Evolutionary conservation across 2,329 filamentous ascomycete species (phyloP), one percentile per base, ranked within the genome.

Genomic region (Pestalotiopsis sp.): DNA sequence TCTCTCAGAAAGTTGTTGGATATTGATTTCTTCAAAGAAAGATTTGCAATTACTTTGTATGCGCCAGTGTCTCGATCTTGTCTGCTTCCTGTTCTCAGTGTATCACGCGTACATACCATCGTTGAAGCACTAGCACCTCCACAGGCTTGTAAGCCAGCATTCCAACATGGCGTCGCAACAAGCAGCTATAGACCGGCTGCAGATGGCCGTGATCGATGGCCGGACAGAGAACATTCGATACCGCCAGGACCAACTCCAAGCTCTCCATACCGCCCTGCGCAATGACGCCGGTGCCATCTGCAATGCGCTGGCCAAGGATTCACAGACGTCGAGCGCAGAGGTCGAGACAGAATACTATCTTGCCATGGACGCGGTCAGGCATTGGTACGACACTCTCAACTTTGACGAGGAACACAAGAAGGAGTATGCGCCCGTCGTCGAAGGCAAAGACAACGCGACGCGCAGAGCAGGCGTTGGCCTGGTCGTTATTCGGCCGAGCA

Each of bases 231-330:
- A 80, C 68, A 75, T 78, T 27, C 74, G 78, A 17, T 82, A 79
- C 70, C 78, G 79, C 2, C 81, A 82, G 66, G 70, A 73, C 4
- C 81, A 83, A 69, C 79, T 84, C 25, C 75, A 77, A 57, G 71
- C 71, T 9, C 74, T 84, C 1, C 81, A 83, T 67, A 63, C 73
- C 2, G 64, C 71, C 1, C 72, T 84, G 7, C 67, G 77, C 4
- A 70, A 74, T 17, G 69, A 76, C 41, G 72, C 76, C 23, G 71
- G 71, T 1, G 66, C 72, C 3, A 75, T 83, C 60, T 75, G 75
- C 60, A 71, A 74, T 58, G 78, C 79, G 1, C 75, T 82, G 38
- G 67, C 69, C 9, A 64, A 71, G 1, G 81, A 82, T 60, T 75
- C 77, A 0, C 71, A 72, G 1, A 68, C 74, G 45, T 72, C 75